A percentile compares a stretch with the other conserved stretches of the same genome.
Conservation (phyloP, 2,329 filamentous ascomycete genomes). For the Zymoseptoria brevis region DNA sequence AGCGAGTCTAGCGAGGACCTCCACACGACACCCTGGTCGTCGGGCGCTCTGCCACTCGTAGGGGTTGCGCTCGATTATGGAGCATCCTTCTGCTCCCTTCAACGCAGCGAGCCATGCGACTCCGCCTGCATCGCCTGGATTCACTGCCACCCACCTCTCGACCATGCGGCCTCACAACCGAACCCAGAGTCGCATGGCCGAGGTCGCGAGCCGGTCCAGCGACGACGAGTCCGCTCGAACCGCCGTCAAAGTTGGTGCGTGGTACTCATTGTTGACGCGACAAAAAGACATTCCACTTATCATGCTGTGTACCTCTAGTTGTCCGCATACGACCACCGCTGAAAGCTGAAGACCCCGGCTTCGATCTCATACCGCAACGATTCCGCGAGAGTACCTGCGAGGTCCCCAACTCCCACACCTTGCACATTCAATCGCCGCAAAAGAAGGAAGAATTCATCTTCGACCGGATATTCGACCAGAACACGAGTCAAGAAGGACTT, state of each 20-base stretch:
- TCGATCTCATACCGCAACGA: constrained; percentile 87
- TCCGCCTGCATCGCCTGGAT: background rate
- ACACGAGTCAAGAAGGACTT: constrained; percentile 76
- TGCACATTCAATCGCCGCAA: constrained; percentile 83
- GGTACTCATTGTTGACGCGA: background rate
- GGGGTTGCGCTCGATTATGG: background rate
- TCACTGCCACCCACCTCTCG: background rate
- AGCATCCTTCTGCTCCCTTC: background rate
- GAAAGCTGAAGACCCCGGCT: constrained; percentile 76
- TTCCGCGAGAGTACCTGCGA: constrained; percentile 92
- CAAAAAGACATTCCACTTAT: constrained; percentile 6
- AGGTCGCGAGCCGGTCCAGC: constrained; percentile 12
- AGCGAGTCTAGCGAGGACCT: background rate
- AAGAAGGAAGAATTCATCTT: constrained; percentile 95
- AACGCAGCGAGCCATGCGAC: background rate
- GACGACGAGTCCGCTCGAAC: constrained; percentile 16
- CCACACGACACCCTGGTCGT: background rate
- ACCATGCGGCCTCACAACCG: constrained; percentile 9
- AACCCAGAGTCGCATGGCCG: constrained; percentile 14
- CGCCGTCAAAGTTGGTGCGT: constrained; percentile 20
- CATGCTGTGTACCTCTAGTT: constrained; percentile 45
- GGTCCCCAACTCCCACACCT: constrained; percentile 72
- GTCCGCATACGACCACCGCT: constrained; percentile 88
- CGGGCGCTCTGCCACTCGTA: background rate
- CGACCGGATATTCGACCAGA: constrained; percentile 83